phyloP scores from a whole-genome alignment of 1,139 yeast genomes.

The Candida tetrigidarum region DNA sequence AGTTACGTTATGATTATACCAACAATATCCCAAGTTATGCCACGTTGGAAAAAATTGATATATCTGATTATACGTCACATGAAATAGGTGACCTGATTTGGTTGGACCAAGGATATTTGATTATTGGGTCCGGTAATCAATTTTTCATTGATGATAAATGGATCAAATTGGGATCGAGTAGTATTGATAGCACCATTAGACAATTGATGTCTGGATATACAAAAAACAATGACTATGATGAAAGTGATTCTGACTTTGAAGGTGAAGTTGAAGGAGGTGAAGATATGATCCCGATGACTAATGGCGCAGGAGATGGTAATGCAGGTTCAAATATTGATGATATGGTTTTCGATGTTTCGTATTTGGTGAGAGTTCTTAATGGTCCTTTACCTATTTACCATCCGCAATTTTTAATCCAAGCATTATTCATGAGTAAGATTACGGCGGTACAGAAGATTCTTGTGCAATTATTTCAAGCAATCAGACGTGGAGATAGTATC shows the following conservation, averaged over 20 bases:
- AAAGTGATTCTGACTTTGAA: slow-evolving; percentile 39
- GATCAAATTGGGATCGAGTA: slow-evolving; percentile 37
- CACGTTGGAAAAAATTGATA: slow-evolving; percentile 73
- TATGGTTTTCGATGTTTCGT: slow-evolving; percentile 37
- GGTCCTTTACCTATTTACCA: slow-evolving; percentile 92
- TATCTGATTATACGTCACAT: slow-evolving; percentile 74
- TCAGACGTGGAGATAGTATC: slow-evolving; percentile 44
- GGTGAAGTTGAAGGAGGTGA: neutral
- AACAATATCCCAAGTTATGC: slow-evolving; percentile 78
- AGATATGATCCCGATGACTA: slow-evolving; percentile 2
- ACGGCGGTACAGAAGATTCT: slow-evolving; percentile 62
- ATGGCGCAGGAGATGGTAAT: neutral
- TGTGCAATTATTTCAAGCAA: slow-evolving; percentile 50
- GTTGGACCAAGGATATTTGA: slow-evolving; percentile 78
- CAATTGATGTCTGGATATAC: slow-evolving; percentile 55
- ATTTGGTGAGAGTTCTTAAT: slow-evolving; percentile 75
- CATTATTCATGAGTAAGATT: slow-evolving; percentile 66
- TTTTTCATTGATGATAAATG: slow-evolving; percentile 78
- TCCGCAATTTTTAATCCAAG: slow-evolving; percentile 86
- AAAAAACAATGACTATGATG: slow-evolving; percentile 23
- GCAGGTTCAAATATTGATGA: slow-evolving; percentile 18
- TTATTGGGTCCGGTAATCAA: slow-evolving; percentile 90
- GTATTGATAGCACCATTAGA: slow-evolving; percentile 39
- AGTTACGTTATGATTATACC: slow-evolving; percentile 86
- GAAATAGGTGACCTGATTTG: slow-evolving; percentile 88